Conservation (phyloP, 257 asterid genomes). For the Scutellaria minor region DNA sequence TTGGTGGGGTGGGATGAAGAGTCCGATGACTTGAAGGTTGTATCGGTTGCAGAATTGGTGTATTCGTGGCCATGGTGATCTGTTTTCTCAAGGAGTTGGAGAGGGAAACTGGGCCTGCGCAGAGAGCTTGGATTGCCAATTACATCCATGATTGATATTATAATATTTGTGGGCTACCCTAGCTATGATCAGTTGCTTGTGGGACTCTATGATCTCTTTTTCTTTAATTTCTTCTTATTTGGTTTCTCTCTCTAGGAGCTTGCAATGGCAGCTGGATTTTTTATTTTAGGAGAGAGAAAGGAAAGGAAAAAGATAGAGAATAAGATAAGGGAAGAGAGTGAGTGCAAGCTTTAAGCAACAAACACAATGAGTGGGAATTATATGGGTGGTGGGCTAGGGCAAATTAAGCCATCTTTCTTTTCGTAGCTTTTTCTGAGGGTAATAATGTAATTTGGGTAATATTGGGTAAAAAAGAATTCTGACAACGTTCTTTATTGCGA, state of each 20-base stretch:
- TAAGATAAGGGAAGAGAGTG: conserved; percentile 42
- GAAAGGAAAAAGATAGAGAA: conserved; percentile 9
- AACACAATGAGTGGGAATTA: conserved; percentile 75
- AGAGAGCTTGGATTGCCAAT: conserved; percentile 31
- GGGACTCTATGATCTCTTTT: conserved; percentile 26
- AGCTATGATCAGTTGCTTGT: conserved; percentile 33
- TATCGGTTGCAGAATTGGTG: conserved; percentile 8
- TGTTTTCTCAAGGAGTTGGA: conserved; percentile 58
- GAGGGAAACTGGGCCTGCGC: conserved; percentile 53
- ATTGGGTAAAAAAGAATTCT: too few species aligned
- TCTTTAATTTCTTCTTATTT: not conserved
- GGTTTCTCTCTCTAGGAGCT: conserved; percentile 13
- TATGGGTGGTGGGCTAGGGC: conserved; percentile 58
- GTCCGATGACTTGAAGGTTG: not conserved
- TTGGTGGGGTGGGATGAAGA: conserved; percentile 25
- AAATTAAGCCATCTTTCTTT: conserved; percentile 38
- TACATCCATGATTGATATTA: conserved; percentile 52
- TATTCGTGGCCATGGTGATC: conserved; percentile 28
- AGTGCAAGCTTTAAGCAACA: conserved; percentile 83
- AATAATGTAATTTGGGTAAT: too few species aligned
- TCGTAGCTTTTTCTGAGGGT: not conserved
- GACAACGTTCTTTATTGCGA: too few species aligned
- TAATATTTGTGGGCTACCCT: conserved; percentile 13
- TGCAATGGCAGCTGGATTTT: conserved; percentile 40
- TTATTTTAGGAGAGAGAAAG: conserved; percentile 24